Evolutionary conservation across 345 rosid species (phyloP), one percentile per base, ranked within the genome.

Genomic region (Microthlaspi erraticum): DNA sequence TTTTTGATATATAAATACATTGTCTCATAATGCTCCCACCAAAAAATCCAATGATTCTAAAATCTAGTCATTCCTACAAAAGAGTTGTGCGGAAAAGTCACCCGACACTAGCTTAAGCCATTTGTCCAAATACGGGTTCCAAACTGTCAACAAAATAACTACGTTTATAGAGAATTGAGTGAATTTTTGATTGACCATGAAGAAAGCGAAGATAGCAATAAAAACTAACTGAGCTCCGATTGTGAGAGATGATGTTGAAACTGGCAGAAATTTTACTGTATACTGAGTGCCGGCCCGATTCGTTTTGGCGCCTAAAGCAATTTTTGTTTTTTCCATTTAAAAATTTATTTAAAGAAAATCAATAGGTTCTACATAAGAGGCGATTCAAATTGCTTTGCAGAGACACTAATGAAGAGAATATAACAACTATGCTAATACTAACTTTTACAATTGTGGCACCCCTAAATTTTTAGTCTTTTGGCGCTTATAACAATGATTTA

Each of bases 181-280:
- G 71, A 91, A 85, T 80, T 71, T 86, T 67, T 92, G 88, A 71
- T 79, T 87, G 65, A 92, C 96, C 76, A 92, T 12, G 12, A 92
- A 61, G 79, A 80, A 87, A 2, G 96, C 85, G 13, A 89, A 91
- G 5, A 33, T 67, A 1, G 93, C 96, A 0, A 87, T 88, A 81
- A 88, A 88, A 8, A 80, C 88, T 78, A 89, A 61, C 68, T 86
- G 97, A 3, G 80, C 6, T 0, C 90, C 89, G 10, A 88, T 73
- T 42, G 85, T 74, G 41, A 88, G 72, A 13, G 95, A 29, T 8
- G 93, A 78, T 2, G 92, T 91, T 0, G 97, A 88, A 58, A 87
- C 85, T 1, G 95, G 97, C 2, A 91, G 83, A 16, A 76, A 84
- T 1, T 85, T 85, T 44, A 84, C 93, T 95, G 7, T 84, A 88